A percentile compares a stretch with the other conserved stretches of the same genome.
phyloP scores from a whole-genome alignment of 176 grass and related monocot genomes.

The Sorghum bicolor region DNA sequence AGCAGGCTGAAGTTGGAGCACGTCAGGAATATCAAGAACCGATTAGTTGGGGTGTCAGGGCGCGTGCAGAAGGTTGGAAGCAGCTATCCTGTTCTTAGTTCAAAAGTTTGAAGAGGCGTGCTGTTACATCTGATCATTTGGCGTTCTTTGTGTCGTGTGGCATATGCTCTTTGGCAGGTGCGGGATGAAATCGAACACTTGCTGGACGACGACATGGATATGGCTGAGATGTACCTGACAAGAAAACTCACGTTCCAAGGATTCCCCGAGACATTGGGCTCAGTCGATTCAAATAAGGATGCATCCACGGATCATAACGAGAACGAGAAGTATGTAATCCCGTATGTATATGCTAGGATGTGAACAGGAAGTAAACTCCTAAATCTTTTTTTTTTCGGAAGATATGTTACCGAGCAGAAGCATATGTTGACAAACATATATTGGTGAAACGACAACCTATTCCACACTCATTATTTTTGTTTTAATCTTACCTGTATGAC shows the following conservation, averaged over 20 bases:
- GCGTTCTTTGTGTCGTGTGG: not conserved
- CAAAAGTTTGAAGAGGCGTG: not conserved
- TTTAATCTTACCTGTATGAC: not conserved
- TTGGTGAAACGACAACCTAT: not conserved
- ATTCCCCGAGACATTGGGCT: conserved; percentile 10
- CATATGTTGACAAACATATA: not conserved
- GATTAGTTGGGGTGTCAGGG: conserved; percentile 56
- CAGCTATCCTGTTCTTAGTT: not conserved
- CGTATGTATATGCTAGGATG: not conserved
- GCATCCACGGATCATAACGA: conserved; percentile 5
- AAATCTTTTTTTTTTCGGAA: not conserved
- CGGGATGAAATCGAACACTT: conserved; percentile 74
- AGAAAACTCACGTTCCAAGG: conserved; percentile 45
- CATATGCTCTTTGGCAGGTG: conserved; percentile 25
- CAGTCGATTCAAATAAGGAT: conserved; percentile 31
- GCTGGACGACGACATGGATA: conserved; percentile 60
- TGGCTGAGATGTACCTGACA: conserved; percentile 62
- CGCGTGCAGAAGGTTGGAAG: conserved; percentile 70
- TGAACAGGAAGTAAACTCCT: not conserved
- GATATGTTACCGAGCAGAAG: not conserved
- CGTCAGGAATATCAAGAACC: conserved; percentile 80
- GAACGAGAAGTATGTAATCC: conserved; percentile 19
- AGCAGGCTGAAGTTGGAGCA: conserved; percentile 79
- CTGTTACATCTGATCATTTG: not conserved
- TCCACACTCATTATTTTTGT: not conserved